Conservation (phyloP, 2,329 filamentous ascomycete genomes). For the Stylonectria norvegica region DNA sequence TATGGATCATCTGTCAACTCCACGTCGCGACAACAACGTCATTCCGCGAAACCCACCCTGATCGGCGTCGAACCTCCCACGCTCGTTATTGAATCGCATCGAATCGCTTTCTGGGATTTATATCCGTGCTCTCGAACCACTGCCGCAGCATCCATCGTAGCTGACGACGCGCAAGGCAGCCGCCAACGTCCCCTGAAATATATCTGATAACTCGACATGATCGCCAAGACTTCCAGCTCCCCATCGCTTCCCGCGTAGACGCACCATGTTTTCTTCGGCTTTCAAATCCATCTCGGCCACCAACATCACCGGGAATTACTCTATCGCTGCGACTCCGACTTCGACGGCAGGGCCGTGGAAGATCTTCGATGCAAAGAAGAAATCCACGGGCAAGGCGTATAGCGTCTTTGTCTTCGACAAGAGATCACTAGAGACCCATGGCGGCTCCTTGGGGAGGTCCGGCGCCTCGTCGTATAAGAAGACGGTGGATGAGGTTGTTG, state of each 20-base stretch:
- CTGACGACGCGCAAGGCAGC: slow-evolving; percentile 4
- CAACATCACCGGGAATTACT: slow-evolving; percentile 91
- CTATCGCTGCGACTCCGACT: slow-evolving; percentile 70
- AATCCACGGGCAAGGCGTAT: slow-evolving; percentile 82
- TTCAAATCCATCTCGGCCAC: slow-evolving; percentile 88
- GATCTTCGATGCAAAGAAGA: slow-evolving; percentile 96
- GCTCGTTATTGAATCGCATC: neutral
- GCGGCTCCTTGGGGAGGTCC: slow-evolving; percentile 37
- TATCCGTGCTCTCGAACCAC: neutral
- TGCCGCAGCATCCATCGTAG: too few relatives aligned
- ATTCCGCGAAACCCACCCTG: slow-evolving; percentile 2
- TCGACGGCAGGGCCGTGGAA: slow-evolving; percentile 90
- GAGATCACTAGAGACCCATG: slow-evolving; percentile 69
- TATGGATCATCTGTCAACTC: slow-evolving; percentile 24
- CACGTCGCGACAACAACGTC: slow-evolving; percentile 18
- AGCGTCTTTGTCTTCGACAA: slow-evolving; percentile 95
- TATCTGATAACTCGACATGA: slow-evolving; percentile 27
- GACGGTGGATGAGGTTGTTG: slow-evolving; percentile 83
- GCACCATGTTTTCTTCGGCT: slow-evolving; percentile 81
- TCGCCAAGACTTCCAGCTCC: slow-evolving; percentile 20
- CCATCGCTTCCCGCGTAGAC: slow-evolving; percentile 13
- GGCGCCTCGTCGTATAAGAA: slow-evolving; percentile 68
- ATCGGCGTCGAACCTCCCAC: neutral
- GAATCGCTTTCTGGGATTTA: neutral
- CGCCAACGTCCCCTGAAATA: slow-evolving; percentile 4